Conservation (phyloP, 345 rosid genomes). For the Eucalyptus fibrosa region DNA sequence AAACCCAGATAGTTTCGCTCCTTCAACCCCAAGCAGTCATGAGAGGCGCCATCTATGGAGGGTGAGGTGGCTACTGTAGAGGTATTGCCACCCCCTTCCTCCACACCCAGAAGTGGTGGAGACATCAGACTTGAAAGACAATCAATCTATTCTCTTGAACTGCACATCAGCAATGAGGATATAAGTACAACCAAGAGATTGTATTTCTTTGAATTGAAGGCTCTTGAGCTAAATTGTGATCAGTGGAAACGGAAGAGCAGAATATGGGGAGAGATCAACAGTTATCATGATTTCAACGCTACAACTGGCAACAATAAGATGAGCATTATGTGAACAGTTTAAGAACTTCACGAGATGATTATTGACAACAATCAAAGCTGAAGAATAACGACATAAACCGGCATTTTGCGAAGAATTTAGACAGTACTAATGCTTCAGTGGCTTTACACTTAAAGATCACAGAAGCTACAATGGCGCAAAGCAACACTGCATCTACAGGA, state of each 20-base stretch:
- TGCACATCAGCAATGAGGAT: background rate
- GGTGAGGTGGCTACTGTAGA: constrained; percentile 26
- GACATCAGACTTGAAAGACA: constrained; percentile 48
- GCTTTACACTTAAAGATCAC: background rate
- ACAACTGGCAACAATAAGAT: background rate
- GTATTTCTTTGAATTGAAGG: background rate
- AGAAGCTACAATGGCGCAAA: background rate
- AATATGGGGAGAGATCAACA: background rate
- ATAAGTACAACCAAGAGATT: background rate
- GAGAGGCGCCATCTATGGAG: constrained; percentile 21
- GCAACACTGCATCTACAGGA: background rate
- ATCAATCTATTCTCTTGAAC: constrained; percentile 1
- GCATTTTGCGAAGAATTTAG: background rate
- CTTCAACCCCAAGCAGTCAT: constrained; percentile 28
- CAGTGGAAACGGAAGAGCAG: background rate
- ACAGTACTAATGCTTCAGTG: background rate
- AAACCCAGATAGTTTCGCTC: constrained; percentile 69
- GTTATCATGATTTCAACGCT: background rate
- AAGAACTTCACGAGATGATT: background rate
- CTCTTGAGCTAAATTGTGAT: background rate
- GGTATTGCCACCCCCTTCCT: constrained; percentile 33
- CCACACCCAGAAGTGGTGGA: constrained; percentile 41
- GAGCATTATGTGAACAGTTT: background rate
- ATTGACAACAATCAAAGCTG: background rate
- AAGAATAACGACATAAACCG: background rate